phyloP scores from a whole-genome alignment of 2,329 filamentous ascomycete genomes.

The Acarospora socialis region DNA sequence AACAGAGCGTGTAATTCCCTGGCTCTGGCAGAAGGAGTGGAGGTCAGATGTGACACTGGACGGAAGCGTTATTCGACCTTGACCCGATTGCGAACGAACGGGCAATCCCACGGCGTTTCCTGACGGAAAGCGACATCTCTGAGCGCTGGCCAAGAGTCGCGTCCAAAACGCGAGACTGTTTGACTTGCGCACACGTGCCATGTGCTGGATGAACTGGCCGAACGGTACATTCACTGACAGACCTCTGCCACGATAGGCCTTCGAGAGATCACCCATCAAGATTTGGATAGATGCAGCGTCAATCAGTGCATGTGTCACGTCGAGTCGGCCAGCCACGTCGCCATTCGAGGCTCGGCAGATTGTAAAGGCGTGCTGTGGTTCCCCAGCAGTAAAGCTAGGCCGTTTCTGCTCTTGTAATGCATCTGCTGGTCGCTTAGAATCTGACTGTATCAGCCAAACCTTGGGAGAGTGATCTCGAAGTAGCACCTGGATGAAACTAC shows the following conservation, averaged over 20 bases:
- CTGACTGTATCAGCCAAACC: constrained; percentile 2
- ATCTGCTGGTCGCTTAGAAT: constrained; percentile 2
- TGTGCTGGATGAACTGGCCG: constrained; percentile 22
- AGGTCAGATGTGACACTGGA: constrained; percentile 14
- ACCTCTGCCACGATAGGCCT: too few species aligned
- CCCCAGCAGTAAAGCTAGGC: constrained; percentile 1
- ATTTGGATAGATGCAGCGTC: constrained; percentile 11
- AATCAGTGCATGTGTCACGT: constrained; percentile 9
- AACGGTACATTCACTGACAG: too few species aligned
- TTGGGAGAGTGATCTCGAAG: constrained; percentile 7
- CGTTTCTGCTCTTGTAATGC: constrained; percentile 4
- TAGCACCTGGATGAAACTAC: constrained; percentile 4
- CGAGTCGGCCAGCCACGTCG: constrained; percentile 7
- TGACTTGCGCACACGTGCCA: constrained; percentile 18
- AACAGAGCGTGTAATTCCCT: constrained; percentile 34
- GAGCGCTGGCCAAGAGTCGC: constrained; percentile 22
- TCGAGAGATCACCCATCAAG: constrained; percentile 8
- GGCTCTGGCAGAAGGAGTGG: constrained; percentile 24
- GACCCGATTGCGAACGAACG: constrained; percentile 13
- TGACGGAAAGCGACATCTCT: constrained; percentile 28
- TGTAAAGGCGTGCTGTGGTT: constrained; percentile 9
- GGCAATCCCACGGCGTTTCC: constrained; percentile 13
- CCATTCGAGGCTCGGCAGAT: constrained; percentile 5
- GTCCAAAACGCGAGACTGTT: constrained; percentile 28
- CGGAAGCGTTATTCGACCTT: constrained; percentile 10